Evolutionary conservation across 1,284 basidiomycete genomes (phyloP).

Genomic region (Sanghuangporus baumii): DNA sequence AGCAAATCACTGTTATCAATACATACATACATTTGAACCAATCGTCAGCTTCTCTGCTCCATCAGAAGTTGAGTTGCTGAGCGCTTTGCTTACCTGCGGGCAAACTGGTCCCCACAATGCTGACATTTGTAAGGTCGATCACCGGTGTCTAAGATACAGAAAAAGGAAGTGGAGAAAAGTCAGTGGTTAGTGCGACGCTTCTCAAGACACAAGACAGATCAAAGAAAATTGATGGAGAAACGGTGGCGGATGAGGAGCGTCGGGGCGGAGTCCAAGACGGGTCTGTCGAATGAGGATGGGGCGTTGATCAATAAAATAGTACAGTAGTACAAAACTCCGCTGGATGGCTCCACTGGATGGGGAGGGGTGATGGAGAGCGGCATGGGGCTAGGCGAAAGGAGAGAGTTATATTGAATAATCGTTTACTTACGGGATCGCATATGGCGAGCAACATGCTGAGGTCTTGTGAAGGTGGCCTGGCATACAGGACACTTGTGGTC

Average conservation of each 20-base stretch:
- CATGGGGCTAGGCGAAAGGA: slow-evolving; percentile 10
- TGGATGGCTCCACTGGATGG: neutral
- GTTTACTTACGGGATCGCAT: slow-evolving; percentile 79
- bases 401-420: slow-evolving; percentile 1
- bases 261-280: neutral
- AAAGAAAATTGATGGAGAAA: neutral
- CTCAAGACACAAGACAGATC: slow-evolving; percentile 16
- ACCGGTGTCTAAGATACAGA: slow-evolving; percentile 64
- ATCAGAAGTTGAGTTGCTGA: slow-evolving; percentile 6
- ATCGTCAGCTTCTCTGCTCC: neutral
- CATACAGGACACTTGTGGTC: slow-evolving; percentile 79
- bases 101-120: slow-evolving; percentile 86
- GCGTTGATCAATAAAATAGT: neutral
- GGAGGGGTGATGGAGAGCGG: slow-evolving; percentile 3
- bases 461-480: slow-evolving; percentile 82
- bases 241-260: neutral
- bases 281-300: neutral
- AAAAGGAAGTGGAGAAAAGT: slow-evolving; percentile 17
- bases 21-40: neutral
- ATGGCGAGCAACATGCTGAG: slow-evolving; percentile 86
- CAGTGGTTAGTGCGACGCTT: slow-evolving; percentile 9
- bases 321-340: neutral
- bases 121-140: slow-evolving; percentile 89
- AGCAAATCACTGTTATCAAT: slow-evolving; percentile 62
- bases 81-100: slow-evolving; percentile 55